Conservation (phyloP, 1,284 basidiomycete species). For the Serendipita sp. region DNA sequence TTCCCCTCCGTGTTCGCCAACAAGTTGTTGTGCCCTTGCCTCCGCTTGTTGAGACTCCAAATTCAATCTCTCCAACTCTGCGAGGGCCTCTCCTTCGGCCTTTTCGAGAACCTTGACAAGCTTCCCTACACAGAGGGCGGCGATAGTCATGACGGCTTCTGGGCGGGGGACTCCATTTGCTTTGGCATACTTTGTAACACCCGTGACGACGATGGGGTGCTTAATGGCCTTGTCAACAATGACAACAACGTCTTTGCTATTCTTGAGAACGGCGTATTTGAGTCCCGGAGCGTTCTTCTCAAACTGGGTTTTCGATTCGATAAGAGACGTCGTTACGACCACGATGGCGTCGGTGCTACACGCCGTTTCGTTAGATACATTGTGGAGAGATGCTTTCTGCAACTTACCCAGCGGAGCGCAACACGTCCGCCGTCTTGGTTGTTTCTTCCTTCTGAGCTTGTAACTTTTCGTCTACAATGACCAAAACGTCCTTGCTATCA, state of each 20-base stretch:
- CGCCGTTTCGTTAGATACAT: neutral
- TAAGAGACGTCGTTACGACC: conserved; percentile 15
- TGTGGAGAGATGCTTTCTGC: neutral
- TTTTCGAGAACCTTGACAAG: neutral
- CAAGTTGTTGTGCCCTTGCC: neutral
- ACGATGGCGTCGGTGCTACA: conserved; percentile 15
- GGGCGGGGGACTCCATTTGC: conserved; percentile 14
- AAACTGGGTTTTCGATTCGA: conserved; percentile 8
- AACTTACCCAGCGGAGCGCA: conserved; percentile 16
- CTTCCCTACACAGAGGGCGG: neutral
- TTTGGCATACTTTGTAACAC: conserved; percentile 15
- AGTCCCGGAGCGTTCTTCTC: conserved; percentile 10
- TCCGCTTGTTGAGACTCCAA: neutral
- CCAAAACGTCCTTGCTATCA: conserved; percentile 14
- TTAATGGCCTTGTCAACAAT: conserved; percentile 15
- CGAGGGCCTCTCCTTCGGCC: neutral
- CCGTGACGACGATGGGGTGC: conserved; percentile 17
- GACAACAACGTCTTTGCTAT: conserved; percentile 15
- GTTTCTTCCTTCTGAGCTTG: conserved; percentile 7
- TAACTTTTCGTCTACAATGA: conserved; percentile 16
- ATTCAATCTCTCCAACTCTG: neutral
- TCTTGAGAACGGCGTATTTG: conserved; percentile 10
- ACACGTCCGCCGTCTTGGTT: conserved; percentile 15
- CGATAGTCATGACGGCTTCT: neutral
- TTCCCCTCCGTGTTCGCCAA: neutral